Evolutionary conservation across 2,329 filamentous ascomycete genomes (phyloP), one percentile per base, ranked within the genome.

Genomic region (Fusarium staphyleae): DNA sequence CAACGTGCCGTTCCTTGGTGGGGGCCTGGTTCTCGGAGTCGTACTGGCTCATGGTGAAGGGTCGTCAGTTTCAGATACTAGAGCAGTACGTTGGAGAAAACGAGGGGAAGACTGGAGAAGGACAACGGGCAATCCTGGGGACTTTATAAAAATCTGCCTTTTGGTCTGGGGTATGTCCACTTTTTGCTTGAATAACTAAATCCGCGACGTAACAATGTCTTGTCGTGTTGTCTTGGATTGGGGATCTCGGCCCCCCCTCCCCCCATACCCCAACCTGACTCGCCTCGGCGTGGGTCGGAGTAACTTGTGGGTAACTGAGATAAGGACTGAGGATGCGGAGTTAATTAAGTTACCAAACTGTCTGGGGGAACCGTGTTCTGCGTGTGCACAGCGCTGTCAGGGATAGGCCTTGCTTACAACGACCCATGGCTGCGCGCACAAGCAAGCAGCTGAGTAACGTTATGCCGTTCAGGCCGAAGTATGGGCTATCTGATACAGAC

Each of bases 231-330:
- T 11, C 4, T 32, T 13, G n/a, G 28, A 44, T 33, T 22, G 22
- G 22, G 9, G 22, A 24, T 24, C 22, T 24, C 7, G 22, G 5
- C 22, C 8, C 19, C 19, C 19, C 19, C 4, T 22, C 8, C 22
- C 22, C 22, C 11, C 41, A 15, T 33, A 14, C 41, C 41, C 41
- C 41, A 24, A 13, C 41, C 41, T 44, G 41, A 44, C 41, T 44
- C 41, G 41, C 14, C 16, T 33, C 29, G 19, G 16, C 19, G 28
- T 13, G 29, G n/a, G 13, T 13, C 14, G 24, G 19, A 22, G 19
- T 4, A 22, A 22, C 19, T 15, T 5, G 22, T 29, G 19, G 37
- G 18, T 18, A 16, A 13, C 41, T n/a, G 15, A 32, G 12, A 16
- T 11, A 44, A 33, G 18, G 11, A 18, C 16, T 32, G 19, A 12